Base-by-base conservation (phyloP, 306 rosid species). In the Styphnolobium japonicum region DNA sequence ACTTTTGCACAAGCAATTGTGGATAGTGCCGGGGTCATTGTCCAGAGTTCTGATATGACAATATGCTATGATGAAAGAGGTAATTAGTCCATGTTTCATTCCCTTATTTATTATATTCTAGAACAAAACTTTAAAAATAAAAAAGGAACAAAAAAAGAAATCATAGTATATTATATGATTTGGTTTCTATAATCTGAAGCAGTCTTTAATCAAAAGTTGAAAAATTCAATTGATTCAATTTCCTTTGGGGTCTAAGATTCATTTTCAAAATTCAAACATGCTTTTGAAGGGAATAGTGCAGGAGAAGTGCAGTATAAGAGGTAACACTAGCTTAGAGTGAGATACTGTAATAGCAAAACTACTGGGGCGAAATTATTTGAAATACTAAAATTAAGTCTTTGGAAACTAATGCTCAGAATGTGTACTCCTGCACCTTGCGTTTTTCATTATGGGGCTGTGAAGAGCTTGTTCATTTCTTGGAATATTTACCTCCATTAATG, bases 51-150 rank as follows among this genome's bases (percentile, higher is more conserved):
- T 73, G 98, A 96, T 84, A 87, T 96, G 90, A 89, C 98, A 75
- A 81, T 93, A 68, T 96, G 98, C 87, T 96, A 93, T 67, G 99
- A 96, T 49, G 99, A 96, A 87, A 96, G 98, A 87, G 99, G 99
- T 96, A 72, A 61, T 49, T 48, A 58, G 68, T 61, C 64, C 80
- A 58, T 39, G 62, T 53, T 64, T 76, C 71, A 60, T 76, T 75
- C 52, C 33, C n/a, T 53, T 56, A 29, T 66, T 70, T 53, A 62
- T 18, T 21, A 37, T 51, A 33, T 53, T 37, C 10, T 1, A 34
- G 10, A 58, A 69, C 37, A 51, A 58, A 68, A 52, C 10, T 37
- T 62, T 21, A 18, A 52, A 33, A 27, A 16, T 21, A 4, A 10
- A 61, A 23, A 15, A 49, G 23, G n/a, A 25, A 5, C n/a, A 4